Evolutionary conservation across 192 early-diverging fungal species (phyloP), one percentile per base, ranked within the genome.

Genomic region (Gamsiella multidivaricata): DNA sequence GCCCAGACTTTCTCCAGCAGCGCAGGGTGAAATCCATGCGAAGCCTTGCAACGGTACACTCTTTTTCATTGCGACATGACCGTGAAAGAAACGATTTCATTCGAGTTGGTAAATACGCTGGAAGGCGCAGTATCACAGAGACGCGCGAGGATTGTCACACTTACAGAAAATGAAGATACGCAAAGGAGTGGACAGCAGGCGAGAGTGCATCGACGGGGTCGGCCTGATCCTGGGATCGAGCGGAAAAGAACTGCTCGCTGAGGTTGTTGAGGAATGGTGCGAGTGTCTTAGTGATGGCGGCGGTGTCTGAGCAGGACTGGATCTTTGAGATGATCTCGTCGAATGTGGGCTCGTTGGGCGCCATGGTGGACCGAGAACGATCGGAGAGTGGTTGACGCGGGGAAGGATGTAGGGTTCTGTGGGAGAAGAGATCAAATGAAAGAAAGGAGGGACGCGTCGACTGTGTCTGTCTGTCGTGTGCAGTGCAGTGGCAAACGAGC

Each of bases 151-250:
- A 36, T 12, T 41, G 22, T 17, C 29, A n/a, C 11, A 20, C 80
- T 79, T 84, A 84, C 85, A 87, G 73, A 20, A 87, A 87, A 53
- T 84, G 80, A 0, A 84, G 56, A 60, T 83, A 87, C n/a, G 80
- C 85, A 31, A 83, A 58, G 25, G 74, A 81, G 42, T 87, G 75
- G 5, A 20, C 29, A 2, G 57, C 47, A 29, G 85, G 85, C 17
- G 66, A 70, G 34, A 87, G 68, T 20, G 75, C 55, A 14, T 71
- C 75, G 9, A 87, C 32, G 14, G 83, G 83, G 72, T 87, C 83
- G 25, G 58, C 57, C 25, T 73, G 66, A 25, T 57, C 59, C 14
- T 61, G 51, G 28, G 73, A 20, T 39, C 53, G 33, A 20, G 65
- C 52, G 8, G 55, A 25, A 43, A 76, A 76, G 54, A 76, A 57